These are phyloP conservation scores for Trichoderma atroviride DNA, from an alignment of 2,329 filamentous ascomycete genomes.

Conservation along the genomic window DNA sequence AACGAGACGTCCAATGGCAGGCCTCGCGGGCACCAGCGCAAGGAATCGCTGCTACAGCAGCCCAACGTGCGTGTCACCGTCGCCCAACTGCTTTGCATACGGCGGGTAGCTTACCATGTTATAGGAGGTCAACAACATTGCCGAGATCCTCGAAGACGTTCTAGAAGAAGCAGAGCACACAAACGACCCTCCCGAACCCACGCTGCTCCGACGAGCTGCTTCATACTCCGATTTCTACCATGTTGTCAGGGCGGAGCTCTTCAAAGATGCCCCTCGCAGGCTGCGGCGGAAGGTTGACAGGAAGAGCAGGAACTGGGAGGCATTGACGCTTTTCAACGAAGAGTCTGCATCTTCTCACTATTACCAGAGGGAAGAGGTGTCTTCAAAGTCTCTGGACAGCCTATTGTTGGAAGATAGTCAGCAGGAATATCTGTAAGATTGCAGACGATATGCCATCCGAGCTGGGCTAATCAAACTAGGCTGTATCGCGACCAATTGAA, in stretches of 20 bases:
- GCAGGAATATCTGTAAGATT: slow-evolving; percentile 76
- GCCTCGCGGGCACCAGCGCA: slow-evolving; percentile 61
- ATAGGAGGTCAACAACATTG: slow-evolving; percentile 54
- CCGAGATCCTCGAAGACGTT: slow-evolving; percentile 60
- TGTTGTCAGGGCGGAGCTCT: slow-evolving; percentile 59
- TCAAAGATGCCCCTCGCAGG: slow-evolving; percentile 51
- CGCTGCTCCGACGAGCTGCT: slow-evolving; percentile 65
- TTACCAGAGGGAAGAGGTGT: slow-evolving; percentile 31
- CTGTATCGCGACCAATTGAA: slow-evolving; percentile 80
- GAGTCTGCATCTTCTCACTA: slow-evolving; percentile 30
- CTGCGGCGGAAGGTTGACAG: slow-evolving; percentile 44
- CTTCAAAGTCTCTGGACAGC: slow-evolving; percentile 54
- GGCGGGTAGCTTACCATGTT: slow-evolving; percentile 46
- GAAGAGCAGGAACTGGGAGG: slow-evolving; percentile 54
- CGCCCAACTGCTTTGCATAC: slow-evolving; percentile 16
- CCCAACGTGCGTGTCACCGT: slow-evolving; percentile 55
- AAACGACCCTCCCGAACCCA: slow-evolving; percentile 67
- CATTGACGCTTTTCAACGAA: slow-evolving; percentile 44
- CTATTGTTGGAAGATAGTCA: slow-evolving; percentile 80
- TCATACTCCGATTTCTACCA: slow-evolving; percentile 78
- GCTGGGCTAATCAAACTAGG: slow-evolving; percentile 47
- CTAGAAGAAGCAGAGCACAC: slow-evolving; percentile 59
- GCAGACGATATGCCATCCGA: background rate
- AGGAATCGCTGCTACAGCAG: slow-evolving; percentile 69
- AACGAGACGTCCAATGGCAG: slow-evolving; percentile 49